Conservation (phyloP, 129 eudicot genomes). For the Flaveria linearis region DNA sequence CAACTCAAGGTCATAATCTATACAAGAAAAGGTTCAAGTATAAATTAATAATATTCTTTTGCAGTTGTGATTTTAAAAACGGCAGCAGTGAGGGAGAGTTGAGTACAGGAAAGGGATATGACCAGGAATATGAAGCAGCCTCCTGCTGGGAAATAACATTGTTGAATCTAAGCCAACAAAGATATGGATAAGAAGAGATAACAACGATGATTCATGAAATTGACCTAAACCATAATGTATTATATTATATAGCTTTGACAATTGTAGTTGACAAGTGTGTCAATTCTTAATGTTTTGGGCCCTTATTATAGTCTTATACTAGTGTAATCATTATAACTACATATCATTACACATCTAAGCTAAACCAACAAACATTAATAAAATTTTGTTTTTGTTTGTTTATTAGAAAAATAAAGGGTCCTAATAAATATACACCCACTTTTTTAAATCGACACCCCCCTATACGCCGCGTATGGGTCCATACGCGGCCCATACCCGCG, state of each 20-base stretch:
- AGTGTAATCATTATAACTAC: no score
- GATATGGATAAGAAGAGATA: slow-evolving; percentile 44
- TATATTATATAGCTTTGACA: neutral
- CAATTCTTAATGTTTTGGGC: slow-evolving; percentile 31
- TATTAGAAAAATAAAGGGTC: no score
- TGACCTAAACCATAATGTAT: slow-evolving; percentile 25
- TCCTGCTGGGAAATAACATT: slow-evolving; percentile 36
- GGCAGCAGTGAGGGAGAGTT: neutral
- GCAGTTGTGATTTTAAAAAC: neutral
- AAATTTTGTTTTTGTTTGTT: no score
- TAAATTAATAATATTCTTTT: no score
- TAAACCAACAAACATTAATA: no score
- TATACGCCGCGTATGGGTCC: no score
- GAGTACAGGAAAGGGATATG: slow-evolving; percentile 9
- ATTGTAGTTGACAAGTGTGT: slow-evolving; percentile 9
- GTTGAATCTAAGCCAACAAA: slow-evolving; percentile 33
- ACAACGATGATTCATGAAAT: slow-evolving; percentile 34
- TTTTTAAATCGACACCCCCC: no score
- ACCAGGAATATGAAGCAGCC: slow-evolving; percentile 28
- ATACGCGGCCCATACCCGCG: no score
- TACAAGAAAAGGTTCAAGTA: no score
- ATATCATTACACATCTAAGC: no score
- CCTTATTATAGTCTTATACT: neutral
- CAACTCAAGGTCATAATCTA: neutral
- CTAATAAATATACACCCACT: no score